Percentiles rank a stretch among this genome's conserved stretches.
Evolutionary conservation across 1,284 basidiomycete species (phyloP).

Genomic region (Trametes sp.): DNA sequence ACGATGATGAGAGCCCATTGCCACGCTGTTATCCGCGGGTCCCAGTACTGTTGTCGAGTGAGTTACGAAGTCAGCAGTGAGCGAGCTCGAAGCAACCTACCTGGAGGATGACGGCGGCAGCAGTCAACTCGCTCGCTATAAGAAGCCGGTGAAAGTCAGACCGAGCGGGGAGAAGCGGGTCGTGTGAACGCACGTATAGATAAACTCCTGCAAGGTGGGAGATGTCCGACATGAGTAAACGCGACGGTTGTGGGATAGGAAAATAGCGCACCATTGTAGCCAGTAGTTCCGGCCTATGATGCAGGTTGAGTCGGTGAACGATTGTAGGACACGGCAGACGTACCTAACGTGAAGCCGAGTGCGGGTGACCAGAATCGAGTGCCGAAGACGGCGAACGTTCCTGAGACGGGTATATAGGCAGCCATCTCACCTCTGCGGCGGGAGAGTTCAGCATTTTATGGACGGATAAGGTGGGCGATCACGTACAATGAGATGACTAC

Average conservation of each 20-base stretch:
- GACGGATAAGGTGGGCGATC: neutral
- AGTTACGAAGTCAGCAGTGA: neutral
- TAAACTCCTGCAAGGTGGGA: constrained; percentile 41
- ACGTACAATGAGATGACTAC: constrained; percentile 58
- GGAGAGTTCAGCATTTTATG: constrained; percentile 34
- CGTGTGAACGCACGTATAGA: constrained; percentile 47
- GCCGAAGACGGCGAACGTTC: constrained; percentile 59
- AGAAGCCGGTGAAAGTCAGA: neutral
- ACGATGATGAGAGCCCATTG: constrained; percentile 61
- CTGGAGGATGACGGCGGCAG: constrained; percentile 51
- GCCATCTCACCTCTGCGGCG: constrained; percentile 58
- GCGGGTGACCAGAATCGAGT: constrained; percentile 40
- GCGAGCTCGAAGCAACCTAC: constrained; percentile 29
- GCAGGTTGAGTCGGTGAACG: neutral
- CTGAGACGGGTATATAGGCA: constrained; percentile 58
- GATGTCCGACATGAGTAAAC: constrained; percentile 10
- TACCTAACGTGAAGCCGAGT: constrained; percentile 42
- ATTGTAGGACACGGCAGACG: no score
- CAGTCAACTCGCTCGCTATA: constrained; percentile 53
- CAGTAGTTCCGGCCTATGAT: constrained; percentile 60
- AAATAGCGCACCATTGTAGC: constrained; percentile 54
- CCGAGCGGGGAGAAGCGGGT: neutral
- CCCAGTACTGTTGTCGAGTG: constrained; percentile 46
- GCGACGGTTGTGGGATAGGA: neutral
- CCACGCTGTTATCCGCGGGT: constrained; percentile 53